A percentile compares a stretch with the other conserved stretches of the same genome.
Conservation (phyloP, 2,329 filamentous ascomycete species). For the Penicillium freii region DNA sequence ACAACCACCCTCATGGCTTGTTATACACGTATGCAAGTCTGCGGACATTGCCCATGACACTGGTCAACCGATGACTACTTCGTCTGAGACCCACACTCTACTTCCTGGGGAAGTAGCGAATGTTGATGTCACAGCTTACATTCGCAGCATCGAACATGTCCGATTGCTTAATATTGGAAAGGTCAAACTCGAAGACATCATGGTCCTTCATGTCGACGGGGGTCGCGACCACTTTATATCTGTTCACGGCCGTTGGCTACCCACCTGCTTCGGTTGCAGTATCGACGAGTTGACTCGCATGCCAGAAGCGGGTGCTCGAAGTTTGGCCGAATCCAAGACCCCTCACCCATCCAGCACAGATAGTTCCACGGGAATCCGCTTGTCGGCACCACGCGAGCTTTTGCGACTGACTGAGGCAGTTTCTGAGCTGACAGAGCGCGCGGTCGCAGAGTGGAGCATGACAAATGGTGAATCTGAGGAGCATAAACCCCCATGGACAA, state of each 20-base stretch:
- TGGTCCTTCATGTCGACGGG: conserved; percentile 77
- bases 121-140: conserved; percentile 65
- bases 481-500: conserved; percentile 51
- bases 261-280: conserved; percentile 77
- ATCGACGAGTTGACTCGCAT: conserved; percentile 86
- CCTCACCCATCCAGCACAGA: conserved; percentile 32
- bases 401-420: conserved; percentile 85
- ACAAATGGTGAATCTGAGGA: conserved; percentile 42
- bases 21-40: conserved; percentile 60
- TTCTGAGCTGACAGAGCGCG: conserved; percentile 58
- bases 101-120: conserved; percentile 80
- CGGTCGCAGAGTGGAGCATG: conserved; percentile 64
- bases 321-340: conserved; percentile 47
- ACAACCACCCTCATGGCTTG: conserved; percentile 65
- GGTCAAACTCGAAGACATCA: conserved; percentile 72
- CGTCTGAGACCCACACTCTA: conserved; percentile 59
- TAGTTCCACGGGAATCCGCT: conserved; percentile 49
- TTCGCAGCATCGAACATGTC: conserved; percentile 64
- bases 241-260: conserved; percentile 72
- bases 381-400: conserved; percentile 82
- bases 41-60: conserved; percentile 40
- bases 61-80: conserved; percentile 22
- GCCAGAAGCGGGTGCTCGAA: conserved; percentile 74
- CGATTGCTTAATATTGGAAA: conserved; percentile 69
- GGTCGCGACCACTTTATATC: conserved; percentile 92